These are phyloP conservation scores for Coemansia sp. DNA, from an alignment of 192 early-diverging fungal species.

Conservation along the genomic window DNA sequence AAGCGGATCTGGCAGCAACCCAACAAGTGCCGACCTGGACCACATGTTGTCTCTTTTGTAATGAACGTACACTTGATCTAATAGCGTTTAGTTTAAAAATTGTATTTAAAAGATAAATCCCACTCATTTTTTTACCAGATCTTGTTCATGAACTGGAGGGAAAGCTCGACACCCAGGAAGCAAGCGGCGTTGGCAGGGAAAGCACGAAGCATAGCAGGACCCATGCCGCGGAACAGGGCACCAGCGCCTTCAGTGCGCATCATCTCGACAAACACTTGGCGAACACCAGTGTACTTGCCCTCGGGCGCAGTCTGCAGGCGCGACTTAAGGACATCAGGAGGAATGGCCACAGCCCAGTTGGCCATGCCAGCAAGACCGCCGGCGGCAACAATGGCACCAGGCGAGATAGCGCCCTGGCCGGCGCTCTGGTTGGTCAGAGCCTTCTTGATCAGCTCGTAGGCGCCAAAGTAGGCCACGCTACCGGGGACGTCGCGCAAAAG, in stretches of 20 bases:
- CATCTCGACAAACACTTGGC: constrained; percentile 58
- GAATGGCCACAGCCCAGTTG: constrained; percentile 82
- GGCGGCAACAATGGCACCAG: constrained; percentile 84
- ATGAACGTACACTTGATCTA: no score
- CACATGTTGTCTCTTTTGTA: not conserved
- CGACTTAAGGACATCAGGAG: constrained; percentile 87
- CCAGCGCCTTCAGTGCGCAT: constrained; percentile 59
- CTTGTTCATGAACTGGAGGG: constrained; percentile 51
- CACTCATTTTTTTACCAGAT: constrained; percentile 22
- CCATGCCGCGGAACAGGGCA: constrained; percentile 81
- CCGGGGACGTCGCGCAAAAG: constrained; percentile 91
- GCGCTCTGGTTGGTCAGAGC: constrained; percentile 63
- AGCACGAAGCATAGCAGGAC: constrained; percentile 76
- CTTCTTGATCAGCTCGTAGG: constrained; percentile 87
- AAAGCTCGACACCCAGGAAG: constrained; percentile 64
- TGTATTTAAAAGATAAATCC: not conserved
- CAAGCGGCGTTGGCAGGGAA: constrained; percentile 86
- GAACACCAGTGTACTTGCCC: constrained; percentile 54
- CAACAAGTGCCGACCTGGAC: not conserved
- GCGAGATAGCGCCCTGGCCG: constrained; percentile 73
- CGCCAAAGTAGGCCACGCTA: constrained; percentile 93
- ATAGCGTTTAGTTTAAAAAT: no score
- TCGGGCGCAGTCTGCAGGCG: constrained; percentile 68
- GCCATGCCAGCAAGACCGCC: constrained; percentile 98
- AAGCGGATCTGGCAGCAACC: not conserved